Evolutionary conservation across 805 yeast genomes (phyloP).

Genomic region (Yamadazyma tumulicola): DNA sequence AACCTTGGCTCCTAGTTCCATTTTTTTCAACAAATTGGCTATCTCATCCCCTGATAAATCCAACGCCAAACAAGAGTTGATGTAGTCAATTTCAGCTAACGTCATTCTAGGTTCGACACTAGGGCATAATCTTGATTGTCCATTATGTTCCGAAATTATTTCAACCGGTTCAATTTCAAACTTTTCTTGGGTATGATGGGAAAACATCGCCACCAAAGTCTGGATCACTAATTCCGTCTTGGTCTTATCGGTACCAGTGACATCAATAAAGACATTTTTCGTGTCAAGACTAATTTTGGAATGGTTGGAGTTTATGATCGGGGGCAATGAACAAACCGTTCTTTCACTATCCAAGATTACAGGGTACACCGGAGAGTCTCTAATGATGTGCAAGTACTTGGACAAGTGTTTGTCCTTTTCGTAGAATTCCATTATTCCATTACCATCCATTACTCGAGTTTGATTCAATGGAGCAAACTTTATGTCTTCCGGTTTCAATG

Average conservation of each 20-base stretch:
- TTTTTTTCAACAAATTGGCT: slow-evolving; percentile 62
- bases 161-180: slow-evolving; percentile 89
- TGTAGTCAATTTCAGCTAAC: slow-evolving; percentile 75
- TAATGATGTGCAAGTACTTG: slow-evolving; percentile 82
- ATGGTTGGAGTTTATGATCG: slow-evolving; percentile 89
- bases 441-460: slow-evolving; percentile 66
- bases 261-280: slow-evolving; percentile 83
- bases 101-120: slow-evolving; percentile 62
- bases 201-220: slow-evolving; percentile 93
- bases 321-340: slow-evolving; percentile 89
- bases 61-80: slow-evolving; percentile 92
- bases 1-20: slow-evolving; percentile 71
- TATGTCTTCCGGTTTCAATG: slow-evolving; percentile 72
- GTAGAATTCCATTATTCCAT: slow-evolving; percentile 81
- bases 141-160: slow-evolving; percentile 77
- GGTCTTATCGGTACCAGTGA: slow-evolving; percentile 93
- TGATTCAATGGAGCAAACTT: slow-evolving; percentile 75
- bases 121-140: slow-evolving; percentile 74
- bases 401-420: slow-evolving; percentile 87
- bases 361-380: slow-evolving; percentile 86
- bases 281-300: slow-evolving; percentile 86
- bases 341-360: slow-evolving; percentile 76
- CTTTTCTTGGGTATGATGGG: slow-evolving; percentile 76
- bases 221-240: slow-evolving; percentile 91
- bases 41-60: slow-evolving; percentile 66